Evolutionary conservation across 257 asterid species (phyloP).

Genomic region (Leptodermis oblonga): DNA sequence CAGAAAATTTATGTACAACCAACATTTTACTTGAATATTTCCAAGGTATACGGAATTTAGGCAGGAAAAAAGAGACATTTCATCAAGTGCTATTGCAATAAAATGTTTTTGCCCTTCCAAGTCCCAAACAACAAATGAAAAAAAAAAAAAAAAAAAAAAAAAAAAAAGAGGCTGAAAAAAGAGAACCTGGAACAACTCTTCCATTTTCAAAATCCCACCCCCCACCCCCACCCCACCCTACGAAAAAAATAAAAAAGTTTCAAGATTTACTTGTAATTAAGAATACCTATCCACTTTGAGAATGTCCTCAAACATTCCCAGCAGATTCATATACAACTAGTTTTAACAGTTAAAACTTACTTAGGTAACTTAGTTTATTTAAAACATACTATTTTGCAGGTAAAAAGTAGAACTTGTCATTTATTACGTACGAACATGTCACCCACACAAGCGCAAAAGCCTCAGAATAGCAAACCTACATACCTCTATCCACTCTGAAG

Average conservation of each 20-base stretch:
- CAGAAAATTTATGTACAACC: neutral
- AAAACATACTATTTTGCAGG: neutral
- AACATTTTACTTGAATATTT: neutral
- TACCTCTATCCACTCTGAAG: conserved; percentile 89
- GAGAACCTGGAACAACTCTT: neutral
- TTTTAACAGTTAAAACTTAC: neutral
- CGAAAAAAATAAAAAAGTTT: neutral
- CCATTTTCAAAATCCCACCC: neutral
- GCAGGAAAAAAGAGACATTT: neutral
- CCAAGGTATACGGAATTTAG: neutral
- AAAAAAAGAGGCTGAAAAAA: neutral
- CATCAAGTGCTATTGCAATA: neutral
- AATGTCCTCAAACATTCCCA: neutral
- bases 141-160: neutral
- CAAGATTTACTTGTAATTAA: too few species aligned
- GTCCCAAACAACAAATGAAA: neutral
- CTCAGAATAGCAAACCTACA: neutral
- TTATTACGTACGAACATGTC: neutral
- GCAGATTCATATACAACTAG: neutral
- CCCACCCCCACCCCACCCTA: neutral
- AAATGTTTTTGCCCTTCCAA: neutral
- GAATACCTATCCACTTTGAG: neutral
- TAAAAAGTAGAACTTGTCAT: neutral
- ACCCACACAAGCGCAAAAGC: neutral
- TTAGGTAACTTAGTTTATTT: neutral